These are phyloP conservation scores for Ustilago shanxiensis DNA, from an alignment of 1,284 basidiomycete species.

Conservation along the genomic window DNA sequence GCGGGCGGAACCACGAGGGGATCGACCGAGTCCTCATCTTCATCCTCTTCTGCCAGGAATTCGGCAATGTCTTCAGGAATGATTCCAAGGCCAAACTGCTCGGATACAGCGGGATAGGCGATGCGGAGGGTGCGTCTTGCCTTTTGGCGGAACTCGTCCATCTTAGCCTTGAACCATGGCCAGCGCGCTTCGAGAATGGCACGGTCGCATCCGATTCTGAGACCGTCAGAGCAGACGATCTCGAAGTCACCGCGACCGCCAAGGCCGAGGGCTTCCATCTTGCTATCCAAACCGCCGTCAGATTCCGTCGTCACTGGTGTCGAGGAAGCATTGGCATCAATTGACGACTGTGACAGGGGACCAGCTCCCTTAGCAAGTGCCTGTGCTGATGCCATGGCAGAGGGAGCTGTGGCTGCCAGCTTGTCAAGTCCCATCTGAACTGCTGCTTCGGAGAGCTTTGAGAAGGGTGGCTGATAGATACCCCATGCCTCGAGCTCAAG, in stretches of 20 bases:
- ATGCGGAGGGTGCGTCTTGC: constrained; percentile 45
- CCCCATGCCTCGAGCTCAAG: constrained; percentile 66
- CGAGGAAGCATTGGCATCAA: not conserved
- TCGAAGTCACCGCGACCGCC: constrained; percentile 79
- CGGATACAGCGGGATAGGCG: constrained; percentile 26
- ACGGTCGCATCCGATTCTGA: constrained; percentile 83
- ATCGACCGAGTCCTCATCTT: constrained; percentile 40
- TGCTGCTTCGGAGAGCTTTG: constrained; percentile 42
- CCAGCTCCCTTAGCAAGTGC: constrained; percentile 19
- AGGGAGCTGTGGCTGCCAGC: constrained; percentile 49
- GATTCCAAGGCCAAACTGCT: constrained; percentile 34
- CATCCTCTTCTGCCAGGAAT: constrained; percentile 47
- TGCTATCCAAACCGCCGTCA: constrained; percentile 9
- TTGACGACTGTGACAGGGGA: not conserved
- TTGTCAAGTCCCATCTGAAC: constrained; percentile 60
- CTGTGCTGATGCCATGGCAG: constrained; percentile 35
- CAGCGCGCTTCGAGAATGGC: constrained; percentile 86
- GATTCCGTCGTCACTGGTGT: not conserved
- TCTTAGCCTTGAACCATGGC: constrained; percentile 89
- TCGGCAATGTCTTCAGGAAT: constrained; percentile 51
- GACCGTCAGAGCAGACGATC: constrained; percentile 88
- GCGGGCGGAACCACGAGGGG: constrained; percentile 23
- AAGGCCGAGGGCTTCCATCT: constrained; percentile 25
- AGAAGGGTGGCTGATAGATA: constrained; percentile 60
- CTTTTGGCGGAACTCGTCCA: constrained; percentile 56